Evolutionary conservation across 1,284 basidiomycete species (phyloP).

Genomic region (Puccinia hordei): DNA sequence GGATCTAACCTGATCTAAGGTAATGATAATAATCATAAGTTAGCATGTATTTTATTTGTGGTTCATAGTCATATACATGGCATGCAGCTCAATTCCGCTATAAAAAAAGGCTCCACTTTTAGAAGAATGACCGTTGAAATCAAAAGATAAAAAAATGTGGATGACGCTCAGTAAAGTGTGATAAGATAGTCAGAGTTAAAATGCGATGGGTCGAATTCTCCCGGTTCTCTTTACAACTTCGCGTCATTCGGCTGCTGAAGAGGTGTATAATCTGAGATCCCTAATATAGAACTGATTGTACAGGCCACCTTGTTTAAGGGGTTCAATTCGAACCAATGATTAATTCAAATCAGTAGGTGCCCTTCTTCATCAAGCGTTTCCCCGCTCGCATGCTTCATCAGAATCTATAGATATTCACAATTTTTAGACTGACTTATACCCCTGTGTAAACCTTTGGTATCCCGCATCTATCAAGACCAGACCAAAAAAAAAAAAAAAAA

Average conservation of each 20-base stretch:
- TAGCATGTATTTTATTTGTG: not conserved
- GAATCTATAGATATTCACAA: not conserved
- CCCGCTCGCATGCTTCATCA: conserved; percentile 14
- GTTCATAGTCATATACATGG: not conserved
- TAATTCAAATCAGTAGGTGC: conserved; percentile 6
- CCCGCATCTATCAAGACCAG: conserved; percentile 31
- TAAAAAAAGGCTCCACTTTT: not conserved
- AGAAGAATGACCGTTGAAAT: too few relatives aligned
- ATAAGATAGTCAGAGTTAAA: not conserved
- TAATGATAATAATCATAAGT: not conserved
- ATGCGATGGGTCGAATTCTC: not conserved
- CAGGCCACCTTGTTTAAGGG: conserved; percentile 9
- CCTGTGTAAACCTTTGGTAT: conserved; percentile 41
- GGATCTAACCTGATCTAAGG: not conserved
- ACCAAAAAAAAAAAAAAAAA: not conserved
- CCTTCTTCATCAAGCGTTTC: not conserved
- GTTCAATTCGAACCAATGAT: not conserved
- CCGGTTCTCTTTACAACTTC: not conserved
- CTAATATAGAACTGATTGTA: conserved; percentile 19
- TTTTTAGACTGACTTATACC: conserved; percentile 47
- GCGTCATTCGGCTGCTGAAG: not conserved
- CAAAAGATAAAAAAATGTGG: too few relatives aligned
- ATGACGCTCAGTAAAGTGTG: not conserved
- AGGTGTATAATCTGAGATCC: not conserved
- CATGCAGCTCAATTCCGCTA: not conserved